Conservation (phyloP, 2,329 filamentous ascomycete genomes). For the Amesomyces nigricolor region DNA sequence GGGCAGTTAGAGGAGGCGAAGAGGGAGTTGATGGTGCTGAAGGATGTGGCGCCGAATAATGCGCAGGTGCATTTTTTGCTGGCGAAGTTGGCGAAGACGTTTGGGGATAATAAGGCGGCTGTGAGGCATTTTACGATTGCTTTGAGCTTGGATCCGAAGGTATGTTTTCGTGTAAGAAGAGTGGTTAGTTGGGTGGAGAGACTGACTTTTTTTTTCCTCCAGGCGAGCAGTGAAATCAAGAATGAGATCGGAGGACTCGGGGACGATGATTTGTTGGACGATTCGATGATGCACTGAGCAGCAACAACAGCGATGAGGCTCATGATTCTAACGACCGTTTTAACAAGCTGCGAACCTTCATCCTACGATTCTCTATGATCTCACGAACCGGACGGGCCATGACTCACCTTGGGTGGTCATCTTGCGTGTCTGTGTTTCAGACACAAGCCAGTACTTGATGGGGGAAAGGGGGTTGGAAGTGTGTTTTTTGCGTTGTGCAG, state of each 20-base stretch:
- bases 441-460: too few species aligned
- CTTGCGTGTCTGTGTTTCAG: neutral
- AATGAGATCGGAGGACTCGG: conserved; percentile 92
- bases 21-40: conserved; percentile 77
- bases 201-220: conserved; percentile 24
- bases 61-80: conserved; percentile 94
- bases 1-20: conserved; percentile 66
- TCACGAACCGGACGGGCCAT: neutral
- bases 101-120: conserved; percentile 70
- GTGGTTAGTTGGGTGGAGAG: neutral
- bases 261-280: conserved; percentile 66
- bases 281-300: conserved; percentile 53
- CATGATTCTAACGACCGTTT: conserved; percentile 24
- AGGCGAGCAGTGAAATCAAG: conserved; percentile 93
- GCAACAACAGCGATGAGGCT: conserved; percentile 2
- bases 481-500: too few species aligned
- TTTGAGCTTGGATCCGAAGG: conserved; percentile 93
- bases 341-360: conserved; percentile 8
- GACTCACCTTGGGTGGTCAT: neutral
- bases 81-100: conserved; percentile 71
- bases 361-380: conserved; percentile 9
- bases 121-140: conserved; percentile 93
- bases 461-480: too few species aligned
- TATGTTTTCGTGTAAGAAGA: too few species aligned
- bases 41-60: conserved; percentile 88